These are phyloP conservation scores for Xylaria telfairii DNA, from an alignment of 495 filamentous ascomycete genomes.

Conservation along the genomic window DNA sequence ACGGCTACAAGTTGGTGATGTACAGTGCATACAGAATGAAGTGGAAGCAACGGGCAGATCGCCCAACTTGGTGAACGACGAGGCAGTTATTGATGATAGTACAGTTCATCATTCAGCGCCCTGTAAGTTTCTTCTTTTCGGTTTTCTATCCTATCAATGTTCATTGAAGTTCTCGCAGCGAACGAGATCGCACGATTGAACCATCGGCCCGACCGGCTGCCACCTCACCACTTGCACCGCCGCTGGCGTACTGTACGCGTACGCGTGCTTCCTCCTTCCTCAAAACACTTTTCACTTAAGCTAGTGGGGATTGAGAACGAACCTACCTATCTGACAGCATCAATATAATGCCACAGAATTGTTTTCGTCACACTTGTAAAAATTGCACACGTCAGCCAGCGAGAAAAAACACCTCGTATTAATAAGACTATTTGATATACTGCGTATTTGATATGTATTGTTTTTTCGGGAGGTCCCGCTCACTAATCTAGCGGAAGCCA, in stretches of 20 bases:
- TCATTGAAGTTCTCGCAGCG: neutral
- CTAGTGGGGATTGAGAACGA: neutral
- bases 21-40: neutral
- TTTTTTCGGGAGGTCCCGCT: neutral
- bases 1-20: neutral
- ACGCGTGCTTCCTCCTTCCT: too few species aligned
- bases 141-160: too few species aligned
- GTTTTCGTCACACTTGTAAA: neutral
- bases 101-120: neutral
- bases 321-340: neutral
- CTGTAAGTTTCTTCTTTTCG: neutral
- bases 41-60: neutral
- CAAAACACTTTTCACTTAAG: neutral
- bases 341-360: neutral
- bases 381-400: neutral
- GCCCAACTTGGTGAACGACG: neutral
- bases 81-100: neutral
- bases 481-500: neutral
- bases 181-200: neutral
- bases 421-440: slow-evolving; percentile 6
- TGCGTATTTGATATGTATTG: too few species aligned
- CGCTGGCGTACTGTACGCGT: neutral
- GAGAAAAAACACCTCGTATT: neutral
- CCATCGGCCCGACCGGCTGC: neutral
- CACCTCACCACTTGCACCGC: neutral